phyloP scores from a whole-genome alignment of 2,329 filamentous ascomycete genomes.

The Septoria linicola region DNA sequence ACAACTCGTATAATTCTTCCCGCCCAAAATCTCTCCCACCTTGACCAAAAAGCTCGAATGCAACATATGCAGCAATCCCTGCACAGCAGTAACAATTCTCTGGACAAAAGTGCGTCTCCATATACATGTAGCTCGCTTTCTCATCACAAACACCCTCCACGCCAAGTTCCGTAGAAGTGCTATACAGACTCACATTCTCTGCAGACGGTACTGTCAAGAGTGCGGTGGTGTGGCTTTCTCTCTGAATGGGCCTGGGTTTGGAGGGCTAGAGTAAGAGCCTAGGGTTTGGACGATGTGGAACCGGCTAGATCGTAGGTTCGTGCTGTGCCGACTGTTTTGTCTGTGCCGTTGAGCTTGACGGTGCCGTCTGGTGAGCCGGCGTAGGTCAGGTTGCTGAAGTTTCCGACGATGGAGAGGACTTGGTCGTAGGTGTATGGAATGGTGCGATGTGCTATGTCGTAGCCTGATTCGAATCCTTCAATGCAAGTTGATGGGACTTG shows the following conservation, averaged over 20 bases:
- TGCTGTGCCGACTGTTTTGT: slow-evolving; percentile 24
- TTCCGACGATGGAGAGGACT: slow-evolving; percentile 26
- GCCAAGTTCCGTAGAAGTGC: slow-evolving; percentile 18
- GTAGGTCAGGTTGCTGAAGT: slow-evolving; percentile 28
- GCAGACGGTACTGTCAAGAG: slow-evolving; percentile 13
- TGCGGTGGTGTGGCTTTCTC: slow-evolving; percentile 26
- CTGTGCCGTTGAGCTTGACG: slow-evolving; percentile 21
- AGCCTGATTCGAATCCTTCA: slow-evolving; percentile 18
- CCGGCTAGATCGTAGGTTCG: slow-evolving; percentile 23
- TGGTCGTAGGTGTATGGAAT: slow-evolving; percentile 29
- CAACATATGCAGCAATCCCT: slow-evolving; percentile 18
- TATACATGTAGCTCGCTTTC: slow-evolving; percentile 22
- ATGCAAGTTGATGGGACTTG: slow-evolving; percentile 20
- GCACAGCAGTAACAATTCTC: slow-evolving; percentile 18
- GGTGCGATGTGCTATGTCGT: slow-evolving; percentile 23
- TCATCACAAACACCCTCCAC: slow-evolving; percentile 23
- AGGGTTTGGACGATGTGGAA: slow-evolving; percentile 26
- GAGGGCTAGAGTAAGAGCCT: slow-evolving; percentile 20
- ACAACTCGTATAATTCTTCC: slow-evolving; percentile 25
- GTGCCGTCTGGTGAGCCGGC: slow-evolving; percentile 20
- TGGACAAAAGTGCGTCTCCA: slow-evolving; percentile 26
- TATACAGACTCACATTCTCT: slow-evolving; percentile 19
- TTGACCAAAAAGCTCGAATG: slow-evolving; percentile 21
- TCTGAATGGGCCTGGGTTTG: slow-evolving; percentile 22
- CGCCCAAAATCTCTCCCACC: slow-evolving; percentile 25